Percentiles rank a stretch among this genome's conserved stretches.
phyloP scores from a whole-genome alignment of 331 rosid species.

The Ulmus americana region DNA sequence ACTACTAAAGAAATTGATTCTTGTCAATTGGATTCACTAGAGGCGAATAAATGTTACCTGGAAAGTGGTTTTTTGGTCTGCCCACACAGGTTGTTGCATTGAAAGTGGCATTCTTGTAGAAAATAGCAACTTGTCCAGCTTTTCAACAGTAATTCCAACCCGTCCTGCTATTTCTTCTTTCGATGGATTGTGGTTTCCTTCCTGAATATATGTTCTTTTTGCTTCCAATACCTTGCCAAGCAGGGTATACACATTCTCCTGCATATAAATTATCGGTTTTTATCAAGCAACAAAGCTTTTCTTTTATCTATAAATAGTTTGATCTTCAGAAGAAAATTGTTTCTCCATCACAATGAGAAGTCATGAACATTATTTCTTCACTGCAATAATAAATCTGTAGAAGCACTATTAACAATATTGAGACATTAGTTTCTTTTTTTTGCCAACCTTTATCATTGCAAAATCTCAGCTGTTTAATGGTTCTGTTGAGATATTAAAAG shows the following conservation, averaged over 20 bases:
- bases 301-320: neutral
- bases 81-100: slow-evolving; percentile 70
- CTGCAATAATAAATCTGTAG: too few relatives aligned
- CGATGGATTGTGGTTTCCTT: slow-evolving; percentile 57
- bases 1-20: neutral
- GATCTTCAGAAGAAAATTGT: too few relatives aligned
- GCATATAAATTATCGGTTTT: slow-evolving; percentile 24
- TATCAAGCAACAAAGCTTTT: neutral
- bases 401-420: too few relatives aligned
- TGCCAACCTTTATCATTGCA: neutral
- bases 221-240: slow-evolving; percentile 67
- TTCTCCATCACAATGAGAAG: too few relatives aligned
- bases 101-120: slow-evolving; percentile 65
- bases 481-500: slow-evolving; percentile 6
- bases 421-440: neutral
- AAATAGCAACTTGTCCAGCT: slow-evolving; percentile 46
- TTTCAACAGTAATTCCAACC: slow-evolving; percentile 54
- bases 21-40: neutral
- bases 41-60: slow-evolving; percentile 47
- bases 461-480: slow-evolving; percentile 1
- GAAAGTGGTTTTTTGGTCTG: slow-evolving; percentile 67
- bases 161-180: slow-evolving; percentile 66
- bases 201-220: slow-evolving; percentile 53
- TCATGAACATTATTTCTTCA: too few relatives aligned
- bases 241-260: slow-evolving; percentile 60